These are phyloP conservation scores for Cercospora sesami DNA, from an alignment of 2,329 filamentous ascomycete species.

Conservation along the genomic window DNA sequence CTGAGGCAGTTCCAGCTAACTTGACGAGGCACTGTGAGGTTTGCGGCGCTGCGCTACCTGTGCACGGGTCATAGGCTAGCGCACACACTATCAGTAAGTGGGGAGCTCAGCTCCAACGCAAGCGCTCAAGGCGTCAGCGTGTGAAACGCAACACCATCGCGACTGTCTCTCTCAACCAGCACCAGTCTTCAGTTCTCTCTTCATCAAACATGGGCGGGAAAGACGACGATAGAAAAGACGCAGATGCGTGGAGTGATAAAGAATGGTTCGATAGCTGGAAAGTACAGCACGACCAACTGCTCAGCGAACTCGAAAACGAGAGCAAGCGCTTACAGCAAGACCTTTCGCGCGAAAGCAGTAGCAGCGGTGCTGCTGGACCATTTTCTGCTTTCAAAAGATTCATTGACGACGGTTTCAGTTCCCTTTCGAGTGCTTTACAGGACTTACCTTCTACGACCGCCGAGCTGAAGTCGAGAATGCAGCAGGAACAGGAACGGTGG, in stretches of 20 bases:
- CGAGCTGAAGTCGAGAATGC: constrained; percentile 32
- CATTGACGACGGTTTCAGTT: constrained; percentile 59
- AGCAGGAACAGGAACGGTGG: constrained; percentile 28
- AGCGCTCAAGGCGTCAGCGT: not conserved
- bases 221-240: constrained; percentile 17
- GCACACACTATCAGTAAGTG: not conserved
- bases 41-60: not conserved
- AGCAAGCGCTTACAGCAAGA: constrained; percentile 17
- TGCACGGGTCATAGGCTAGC: constrained; percentile 1
- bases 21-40: too few species aligned
- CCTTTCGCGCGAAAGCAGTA: not conserved
- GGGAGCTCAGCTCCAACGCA: not conserved
- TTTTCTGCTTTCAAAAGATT: constrained; percentile 63
- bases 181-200: not conserved
- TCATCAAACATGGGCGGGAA: constrained; percentile 19
- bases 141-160: constrained; percentile 6
- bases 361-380: constrained; percentile 44
- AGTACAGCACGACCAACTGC: constrained; percentile 20
- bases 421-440: constrained; percentile 48
- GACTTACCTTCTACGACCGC: constrained; percentile 52
- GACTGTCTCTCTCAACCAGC: constrained; percentile 1
- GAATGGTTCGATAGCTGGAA: constrained; percentile 15
- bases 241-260: constrained; percentile 16
- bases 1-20: too few species aligned
- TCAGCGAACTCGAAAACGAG: constrained; percentile 17